Percentiles rank a stretch among this genome's conserved stretches.
Conservation (phyloP, 2,329 filamentous ascomycete genomes). For the Trichoderma sp. region DNA sequence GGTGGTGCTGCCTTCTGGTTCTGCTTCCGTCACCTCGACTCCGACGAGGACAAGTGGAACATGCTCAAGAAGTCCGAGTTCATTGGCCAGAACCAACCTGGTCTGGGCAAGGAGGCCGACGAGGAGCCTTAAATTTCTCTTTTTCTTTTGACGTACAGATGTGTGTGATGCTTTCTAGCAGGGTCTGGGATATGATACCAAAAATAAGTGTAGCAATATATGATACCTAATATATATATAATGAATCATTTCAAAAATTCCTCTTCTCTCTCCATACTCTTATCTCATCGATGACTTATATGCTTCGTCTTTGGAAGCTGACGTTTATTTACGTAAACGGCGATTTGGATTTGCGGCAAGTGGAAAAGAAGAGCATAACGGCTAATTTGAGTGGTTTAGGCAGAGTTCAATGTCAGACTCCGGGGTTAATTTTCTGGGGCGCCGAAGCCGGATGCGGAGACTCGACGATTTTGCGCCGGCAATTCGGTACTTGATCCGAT, state of each 20-base stretch:
- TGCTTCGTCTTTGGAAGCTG: not conserved
- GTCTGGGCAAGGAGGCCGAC: constrained; percentile 29
- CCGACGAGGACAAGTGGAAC: constrained; percentile 69
- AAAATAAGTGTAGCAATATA: constrained; percentile 14
- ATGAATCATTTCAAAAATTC: not conserved
- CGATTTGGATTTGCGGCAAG: not conserved
- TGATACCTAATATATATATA: constrained; percentile 13
- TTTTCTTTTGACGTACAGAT: not conserved
- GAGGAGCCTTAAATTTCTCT: constrained; percentile 1
- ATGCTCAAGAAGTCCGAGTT: constrained; percentile 52
- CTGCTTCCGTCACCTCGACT: constrained; percentile 65
- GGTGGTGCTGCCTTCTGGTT: constrained; percentile 69
- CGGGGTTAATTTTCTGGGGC: not conserved
- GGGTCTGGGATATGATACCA: constrained; percentile 21
- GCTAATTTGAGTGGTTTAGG: not conserved
- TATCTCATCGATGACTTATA: too few species aligned
- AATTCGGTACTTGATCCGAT: not conserved
- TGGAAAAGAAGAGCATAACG: not conserved
- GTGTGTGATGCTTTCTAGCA: not conserved
- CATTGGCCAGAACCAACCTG: constrained; percentile 43
- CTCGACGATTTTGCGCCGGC: not conserved
- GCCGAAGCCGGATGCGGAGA: constrained; percentile 14
- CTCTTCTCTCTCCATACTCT: not conserved
- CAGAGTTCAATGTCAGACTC: not conserved
- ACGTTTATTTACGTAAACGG: not conserved